Base-by-base conservation (phyloP, 192 early-diverging fungal genomes). In the Coemansia furcata region DNA sequence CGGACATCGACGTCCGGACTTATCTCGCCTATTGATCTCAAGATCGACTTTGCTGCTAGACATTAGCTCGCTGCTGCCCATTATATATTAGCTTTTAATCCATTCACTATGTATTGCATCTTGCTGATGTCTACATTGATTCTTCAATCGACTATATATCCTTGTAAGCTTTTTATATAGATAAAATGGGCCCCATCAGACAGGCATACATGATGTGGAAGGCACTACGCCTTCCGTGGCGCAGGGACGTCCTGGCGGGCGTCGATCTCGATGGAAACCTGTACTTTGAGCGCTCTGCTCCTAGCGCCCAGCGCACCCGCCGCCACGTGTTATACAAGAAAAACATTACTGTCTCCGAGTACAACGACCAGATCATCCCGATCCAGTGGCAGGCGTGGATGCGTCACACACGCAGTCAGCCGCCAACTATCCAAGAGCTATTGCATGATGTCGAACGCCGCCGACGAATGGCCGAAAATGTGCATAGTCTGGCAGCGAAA, bases 351-450 rank as follows among this genome's bases (percentile, higher is more conserved):
- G 52, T 77, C 55, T 70, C 65, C 66, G 75, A 77, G 42, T 82
- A 69, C 39, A 74, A 21, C 32, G 80, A 82, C 62, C 47, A 68
- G 47, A 62, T 55, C 15, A 82, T 82, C n/a, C 80, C 80, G 14
- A 66, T 74, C 40, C 80, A 82, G 61, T 82, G 80, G 80, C 80
- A 82, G 44, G 80, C 80, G 42, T 82, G 80, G 80, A 74, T 82
- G 75, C 80, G 75, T 15, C 80, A 82, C 63, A 82, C 80, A 17
- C 68, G 80, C 26, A 35, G 47, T 0, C 21, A 73, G 10, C 61
- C 75, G 46, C 80, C 80, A 23, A 73, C 80, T 29, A 33, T 55
- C 15, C 19, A 14, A 2, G 78, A 81, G 63, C 70, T 81, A 17
- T 4, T 72, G 30, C 60, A 59, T 19, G 78, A 81, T 15, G 66